phyloP scores from a whole-genome alignment of 2,329 filamentous ascomycete species.

The Mycosphaerella sp. region DNA sequence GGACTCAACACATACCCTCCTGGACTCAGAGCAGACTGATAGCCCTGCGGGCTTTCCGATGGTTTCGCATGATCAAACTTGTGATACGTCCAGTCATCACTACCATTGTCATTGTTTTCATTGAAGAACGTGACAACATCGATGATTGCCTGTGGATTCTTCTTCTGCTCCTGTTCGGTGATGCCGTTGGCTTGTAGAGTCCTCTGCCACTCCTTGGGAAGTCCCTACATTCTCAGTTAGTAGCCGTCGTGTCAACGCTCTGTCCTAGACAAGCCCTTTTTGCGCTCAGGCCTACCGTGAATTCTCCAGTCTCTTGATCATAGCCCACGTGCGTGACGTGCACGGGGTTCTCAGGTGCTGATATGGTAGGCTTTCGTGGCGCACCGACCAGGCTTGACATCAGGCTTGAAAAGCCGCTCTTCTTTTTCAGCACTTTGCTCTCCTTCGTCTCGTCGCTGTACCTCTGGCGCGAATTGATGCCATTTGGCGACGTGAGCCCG shows the following conservation, averaged over 20 bases:
- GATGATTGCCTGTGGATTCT: conserved; percentile 91
- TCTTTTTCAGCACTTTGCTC: conserved; percentile 64
- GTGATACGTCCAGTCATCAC: conserved; percentile 85
- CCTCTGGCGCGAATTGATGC: conserved; percentile 57
- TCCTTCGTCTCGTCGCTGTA: conserved; percentile 72
- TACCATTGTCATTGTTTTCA: conserved; percentile 72
- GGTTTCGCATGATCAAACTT: conserved; percentile 87
- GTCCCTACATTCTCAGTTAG: conserved; percentile 49
- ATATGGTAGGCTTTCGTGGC: conserved; percentile 86
- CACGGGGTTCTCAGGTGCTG: conserved; percentile 94
- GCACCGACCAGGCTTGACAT: conserved; percentile 79
- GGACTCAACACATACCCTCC: conserved; percentile 59
- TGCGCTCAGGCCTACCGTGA: conserved; percentile 62
- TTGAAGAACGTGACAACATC: conserved; percentile 97
- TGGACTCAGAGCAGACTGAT: conserved; percentile 29
- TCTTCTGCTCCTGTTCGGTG: conserved; percentile 88
- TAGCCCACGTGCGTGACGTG: conserved; percentile 98
- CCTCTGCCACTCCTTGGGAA: conserved; percentile 97
- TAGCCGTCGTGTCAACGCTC: neutral
- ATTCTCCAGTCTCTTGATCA: conserved; percentile 92
- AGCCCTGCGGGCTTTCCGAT: conserved; percentile 37
- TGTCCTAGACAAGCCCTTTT: conserved; percentile 4
- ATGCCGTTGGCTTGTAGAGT: conserved; percentile 94
- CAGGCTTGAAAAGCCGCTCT: conserved; percentile 81
- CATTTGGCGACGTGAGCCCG: conserved; percentile 42